Percentiles rank a stretch among this genome's conserved stretches.
These are phyloP conservation scores for Gigaspora rosea DNA, from an alignment of 192 early-diverging fungal species.

Conservation along the genomic window DNA sequence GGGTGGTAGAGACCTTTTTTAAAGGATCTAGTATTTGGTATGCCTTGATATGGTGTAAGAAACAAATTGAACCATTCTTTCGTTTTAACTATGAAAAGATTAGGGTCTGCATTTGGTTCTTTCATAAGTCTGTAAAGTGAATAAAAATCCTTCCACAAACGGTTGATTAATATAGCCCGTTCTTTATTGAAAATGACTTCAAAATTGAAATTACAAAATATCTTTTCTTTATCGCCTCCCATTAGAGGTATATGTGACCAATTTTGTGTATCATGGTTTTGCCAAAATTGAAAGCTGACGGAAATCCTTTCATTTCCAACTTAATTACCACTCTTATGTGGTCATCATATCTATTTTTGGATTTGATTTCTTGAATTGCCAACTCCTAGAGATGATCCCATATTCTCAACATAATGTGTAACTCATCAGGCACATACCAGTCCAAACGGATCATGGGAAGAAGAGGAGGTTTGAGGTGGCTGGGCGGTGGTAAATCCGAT, in stretches of 20 bases:
- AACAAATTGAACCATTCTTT: background rate
- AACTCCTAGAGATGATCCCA: background rate
- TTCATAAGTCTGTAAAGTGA: background rate
- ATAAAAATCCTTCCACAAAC: background rate
- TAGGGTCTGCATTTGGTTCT: background rate
- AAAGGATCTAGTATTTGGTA: background rate
- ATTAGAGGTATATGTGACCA: background rate
- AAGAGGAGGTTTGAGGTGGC: background rate
- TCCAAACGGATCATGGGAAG: background rate
- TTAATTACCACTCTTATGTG: background rate
- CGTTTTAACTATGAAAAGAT: background rate
- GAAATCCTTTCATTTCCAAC: background rate
- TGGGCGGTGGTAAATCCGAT: no score
- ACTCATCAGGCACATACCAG: background rate
- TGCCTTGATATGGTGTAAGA: background rate
- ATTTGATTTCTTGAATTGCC: slow-evolving; percentile 1
- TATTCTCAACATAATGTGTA: background rate
- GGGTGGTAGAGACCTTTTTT: slow-evolving; percentile 3
- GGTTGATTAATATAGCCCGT: background rate
- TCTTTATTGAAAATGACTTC: background rate
- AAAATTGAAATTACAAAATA: background rate
- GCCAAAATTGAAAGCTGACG: background rate
- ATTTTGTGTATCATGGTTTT: background rate
- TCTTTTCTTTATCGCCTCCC: background rate
- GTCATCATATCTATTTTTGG: background rate